Conservation (phyloP, 768 basidiomycete species). For the Phaffia australis region DNA sequence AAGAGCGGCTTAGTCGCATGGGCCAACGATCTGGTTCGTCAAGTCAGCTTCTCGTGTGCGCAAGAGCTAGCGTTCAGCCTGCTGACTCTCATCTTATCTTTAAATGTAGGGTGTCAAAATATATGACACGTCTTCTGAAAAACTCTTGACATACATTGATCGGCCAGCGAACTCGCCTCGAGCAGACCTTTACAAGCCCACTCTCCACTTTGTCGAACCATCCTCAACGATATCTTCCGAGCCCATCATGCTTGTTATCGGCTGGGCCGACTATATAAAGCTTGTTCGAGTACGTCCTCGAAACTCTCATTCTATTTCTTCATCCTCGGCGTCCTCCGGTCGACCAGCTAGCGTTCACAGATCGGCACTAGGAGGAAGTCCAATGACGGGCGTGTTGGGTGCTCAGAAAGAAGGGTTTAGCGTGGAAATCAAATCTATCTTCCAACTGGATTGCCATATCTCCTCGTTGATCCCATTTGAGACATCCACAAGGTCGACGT, state of each 20-base stretch:
- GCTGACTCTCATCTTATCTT: background rate
- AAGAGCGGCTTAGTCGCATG: conserved; percentile 76
- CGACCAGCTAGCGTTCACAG: conserved; percentile 4
- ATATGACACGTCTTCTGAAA: conserved; percentile 68
- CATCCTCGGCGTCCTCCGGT: conserved; percentile 27
- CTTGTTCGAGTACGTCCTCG: conserved; percentile 55
- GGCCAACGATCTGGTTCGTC: conserved; percentile 76
- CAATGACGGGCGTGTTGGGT: too few species aligned
- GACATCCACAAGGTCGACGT: conserved; percentile 18
- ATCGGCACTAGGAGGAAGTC: background rate
- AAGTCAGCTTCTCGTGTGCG: background rate
- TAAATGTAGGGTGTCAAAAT: conserved; percentile 72
- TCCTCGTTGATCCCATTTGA: conserved; percentile 73
- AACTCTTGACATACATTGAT: conserved; percentile 74
- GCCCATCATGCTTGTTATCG: conserved; percentile 75
- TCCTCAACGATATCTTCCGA: conserved; percentile 47
- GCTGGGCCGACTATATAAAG: conserved; percentile 79
- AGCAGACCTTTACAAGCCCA: conserved; percentile 89
- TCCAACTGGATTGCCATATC: conserved; percentile 91
- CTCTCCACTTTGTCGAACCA: conserved; percentile 54
- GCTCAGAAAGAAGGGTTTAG: conserved; percentile 47
- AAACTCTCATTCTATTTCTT: conserved; percentile 22
- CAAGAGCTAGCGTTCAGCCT: too few species aligned
- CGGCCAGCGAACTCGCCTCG: conserved; percentile 70
- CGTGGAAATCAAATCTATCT: conserved; percentile 82